Conservation (phyloP, 768 basidiomycete species). For the Boletus rubropictus region DNA sequence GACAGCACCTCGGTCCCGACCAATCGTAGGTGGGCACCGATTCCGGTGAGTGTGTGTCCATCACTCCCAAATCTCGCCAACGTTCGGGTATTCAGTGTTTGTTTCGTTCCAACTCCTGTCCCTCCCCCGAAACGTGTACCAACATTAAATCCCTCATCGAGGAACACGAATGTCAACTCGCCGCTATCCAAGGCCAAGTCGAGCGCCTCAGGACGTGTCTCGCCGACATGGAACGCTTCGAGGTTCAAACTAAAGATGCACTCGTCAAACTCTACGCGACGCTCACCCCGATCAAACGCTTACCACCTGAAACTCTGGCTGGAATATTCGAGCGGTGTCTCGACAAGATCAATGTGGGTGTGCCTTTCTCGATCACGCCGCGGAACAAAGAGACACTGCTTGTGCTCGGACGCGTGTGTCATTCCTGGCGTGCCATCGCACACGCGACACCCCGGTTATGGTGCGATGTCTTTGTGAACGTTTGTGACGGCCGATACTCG, state of each 20-base stretch:
- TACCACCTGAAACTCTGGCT: slow-evolving; percentile 24
- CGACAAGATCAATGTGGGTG: neutral
- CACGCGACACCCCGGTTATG: slow-evolving; percentile 26
- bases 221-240: slow-evolving; percentile 9
- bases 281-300: slow-evolving; percentile 20
- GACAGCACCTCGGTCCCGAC: neutral
- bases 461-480: slow-evolving; percentile 17
- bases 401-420: slow-evolving; percentile 28
- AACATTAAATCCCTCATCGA: slow-evolving; percentile 14
- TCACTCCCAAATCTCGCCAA: neutral
- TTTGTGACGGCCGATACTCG: slow-evolving; percentile 20
- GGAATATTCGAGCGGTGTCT: slow-evolving; percentile 25
- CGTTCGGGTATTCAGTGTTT: slow-evolving; percentile 4
- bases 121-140: slow-evolving; percentile 5
- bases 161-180: slow-evolving; percentile 15
- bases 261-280: slow-evolving; percentile 14
- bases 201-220: slow-evolving; percentile 6
- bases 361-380: neutral
- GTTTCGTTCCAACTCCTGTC: slow-evolving; percentile 14
- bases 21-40: neutral
- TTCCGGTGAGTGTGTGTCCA: slow-evolving; percentile 12
- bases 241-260: neutral
- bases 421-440: slow-evolving; percentile 23
- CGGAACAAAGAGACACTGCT: slow-evolving; percentile 19
- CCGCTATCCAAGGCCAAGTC: slow-evolving; percentile 8